Conservation (phyloP, 2,329 filamentous ascomycete genomes). For the Dothideomycetes sp. region DNA sequence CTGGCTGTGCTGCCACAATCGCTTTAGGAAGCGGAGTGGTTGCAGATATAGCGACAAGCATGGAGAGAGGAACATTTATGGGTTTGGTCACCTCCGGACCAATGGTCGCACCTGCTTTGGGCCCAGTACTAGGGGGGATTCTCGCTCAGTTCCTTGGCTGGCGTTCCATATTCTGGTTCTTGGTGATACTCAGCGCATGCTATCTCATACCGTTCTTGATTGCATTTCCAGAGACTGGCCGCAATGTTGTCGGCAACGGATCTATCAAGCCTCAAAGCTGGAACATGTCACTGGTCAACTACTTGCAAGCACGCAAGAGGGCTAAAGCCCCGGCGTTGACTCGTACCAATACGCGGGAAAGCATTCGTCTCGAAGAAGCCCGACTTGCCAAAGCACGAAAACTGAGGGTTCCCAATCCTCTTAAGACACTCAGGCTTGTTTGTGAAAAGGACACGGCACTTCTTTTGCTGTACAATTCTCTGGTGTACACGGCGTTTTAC, state of each 20-base stretch:
- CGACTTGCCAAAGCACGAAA: conserved; percentile 24
- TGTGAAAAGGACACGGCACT: conserved; percentile 33
- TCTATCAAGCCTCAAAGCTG: conserved; percentile 21
- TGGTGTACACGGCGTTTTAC: conserved; percentile 42
- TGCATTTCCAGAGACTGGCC: conserved; percentile 31
- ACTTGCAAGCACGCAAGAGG: conserved; percentile 19
- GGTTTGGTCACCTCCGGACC: conserved; percentile 24
- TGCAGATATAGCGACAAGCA: conserved; percentile 28
- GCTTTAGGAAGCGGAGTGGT: conserved; percentile 28
- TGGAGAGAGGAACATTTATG: conserved; percentile 29
- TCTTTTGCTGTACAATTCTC: conserved; percentile 26
- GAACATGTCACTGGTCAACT: conserved; percentile 24
- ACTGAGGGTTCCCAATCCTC: conserved; percentile 37
- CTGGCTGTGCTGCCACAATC: conserved; percentile 33
- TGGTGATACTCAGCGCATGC: conserved; percentile 31
- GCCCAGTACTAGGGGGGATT: conserved; percentile 25
- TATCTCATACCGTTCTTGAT: conserved; percentile 23
- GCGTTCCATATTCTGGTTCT: conserved; percentile 36
- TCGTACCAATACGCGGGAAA: conserved; percentile 20
- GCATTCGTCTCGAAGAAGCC: conserved; percentile 19
- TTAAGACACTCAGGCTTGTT: conserved; percentile 33
- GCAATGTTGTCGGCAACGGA: conserved; percentile 34
- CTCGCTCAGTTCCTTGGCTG: conserved; percentile 28
- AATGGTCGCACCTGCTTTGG: conserved; percentile 19
- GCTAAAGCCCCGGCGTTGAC: conserved; percentile 16